Base-by-base conservation (phyloP, 2,329 filamentous ascomycete genomes). In the Ophiostoma australiae region DNA sequence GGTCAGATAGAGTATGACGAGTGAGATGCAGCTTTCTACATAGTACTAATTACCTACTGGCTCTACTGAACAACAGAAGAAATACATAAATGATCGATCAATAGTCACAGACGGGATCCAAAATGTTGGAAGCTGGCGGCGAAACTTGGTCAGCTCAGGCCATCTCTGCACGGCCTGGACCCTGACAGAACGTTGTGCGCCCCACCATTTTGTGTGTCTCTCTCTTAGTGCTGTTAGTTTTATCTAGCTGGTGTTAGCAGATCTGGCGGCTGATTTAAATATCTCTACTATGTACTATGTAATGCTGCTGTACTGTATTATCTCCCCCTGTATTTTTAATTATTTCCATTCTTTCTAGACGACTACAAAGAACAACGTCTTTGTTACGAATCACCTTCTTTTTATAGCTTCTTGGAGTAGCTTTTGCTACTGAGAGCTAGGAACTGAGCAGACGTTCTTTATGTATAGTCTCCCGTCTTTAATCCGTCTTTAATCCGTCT, bases 141-240 rank as follows among this genome's bases (percentile, higher is more conserved):
- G 72, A 73, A 73, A 52, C 71, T 73, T 73, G 73, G 71, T 48
- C 68, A 73, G 6, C 73, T 73, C 71, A 72, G 71, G 63, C 73
- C 73, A 74, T 65, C 27, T 13, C 37, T 27, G 23, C 41, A 58
- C 27, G 73, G 72, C 69, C 73, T 73, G 71, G 73, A 72, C 70
- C 71, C 69, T 69, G 72, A 71, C 70, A 63, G 72, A 74, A 71
- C 72, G 37, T 68, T 70, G 31, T 33, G 48, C 52, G 48, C 71
- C 41, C 69, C 69, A 55, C 71, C 55, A 41, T 66, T 39, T 27
- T 31, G 61, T 31, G 20, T 65, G 61, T 69, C 52, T 71, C 41
- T 55, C 35, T 41, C 23, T 44, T 68, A 70, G 27, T 58, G n/a
- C 17, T 7, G 52, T 15, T 58, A 27, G 52, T 23, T 27, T 27